Base-by-base conservation (phyloP, 1,139 yeast genomes). In the Yamadazyma kanchanaburiensis region DNA sequence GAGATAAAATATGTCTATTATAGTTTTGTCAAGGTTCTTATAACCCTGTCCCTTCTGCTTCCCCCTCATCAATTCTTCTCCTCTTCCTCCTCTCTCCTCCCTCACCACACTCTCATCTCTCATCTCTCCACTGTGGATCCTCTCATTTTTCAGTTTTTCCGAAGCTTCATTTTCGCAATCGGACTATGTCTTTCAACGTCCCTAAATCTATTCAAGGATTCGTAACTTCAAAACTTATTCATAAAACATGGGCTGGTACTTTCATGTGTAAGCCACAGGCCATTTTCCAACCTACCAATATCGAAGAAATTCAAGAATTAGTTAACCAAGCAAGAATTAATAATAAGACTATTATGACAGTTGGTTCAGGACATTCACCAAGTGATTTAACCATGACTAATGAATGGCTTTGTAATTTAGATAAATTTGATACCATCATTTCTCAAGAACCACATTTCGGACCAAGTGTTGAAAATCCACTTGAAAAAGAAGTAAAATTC, bases 301-400 rank as follows among this genome's bases (percentile, higher is more conserved):
- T 81, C 3, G 83, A 77, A 7, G 85, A 87, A 45, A 77, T 88
- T 27, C 63, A 65, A 33, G 65, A 60, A 22, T 64, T 89, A 34
- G 84, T 91, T 25, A 63, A 71, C 26, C 69, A 69, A 35, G 98
- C 97, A 5, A 64, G 74, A 26, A 49, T 60, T 29, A 52, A 64
- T 22, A 65, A 70, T 12, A 81, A 77, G 43, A 85, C 95, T 12
- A 63, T 91, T 35, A 82, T 86, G 71, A 77, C 87, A 3, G 91
- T 86, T 6, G 98, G 98, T 0, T 80, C 95, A 0, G 96, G 96
- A 19, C 97, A 91, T 53, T 88, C 97, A 5, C 98, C 98, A 0
- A 83, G 94, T 27, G 89, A 80, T 49, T 60, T 91, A 58, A 87
- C 96, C 30, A 83, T 88, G 83, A 84, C 96, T 2, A 60, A 61